A percentile compares a stretch with the other conserved stretches of the same genome.
Conservation (phyloP, 2,329 filamentous ascomycete species). For the Fusarium sp. region DNA sequence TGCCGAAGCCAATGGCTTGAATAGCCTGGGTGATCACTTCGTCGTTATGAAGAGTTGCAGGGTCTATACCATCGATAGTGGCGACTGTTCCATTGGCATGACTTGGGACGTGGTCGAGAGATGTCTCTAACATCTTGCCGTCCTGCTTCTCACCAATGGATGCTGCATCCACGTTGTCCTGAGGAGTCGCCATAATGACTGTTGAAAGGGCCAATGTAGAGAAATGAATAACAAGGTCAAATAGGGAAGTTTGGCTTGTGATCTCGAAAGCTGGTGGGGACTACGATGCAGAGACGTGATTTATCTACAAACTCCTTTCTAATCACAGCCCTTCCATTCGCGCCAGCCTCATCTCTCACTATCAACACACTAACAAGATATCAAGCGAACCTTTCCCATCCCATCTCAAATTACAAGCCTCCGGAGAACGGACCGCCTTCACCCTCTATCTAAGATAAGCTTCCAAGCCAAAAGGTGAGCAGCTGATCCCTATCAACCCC, state of each 20-base stretch:
- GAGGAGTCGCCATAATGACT: neutral
- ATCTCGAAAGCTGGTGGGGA: neutral
- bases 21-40: neutral
- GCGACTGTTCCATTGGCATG: neutral
- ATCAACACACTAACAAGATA: neutral
- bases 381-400: neutral
- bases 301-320: neutral
- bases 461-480: neutral
- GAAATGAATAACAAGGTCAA: neutral
- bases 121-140: neutral
- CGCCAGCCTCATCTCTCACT: neutral
- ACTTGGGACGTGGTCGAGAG: neutral
- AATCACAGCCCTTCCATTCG: neutral
- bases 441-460: neutral
- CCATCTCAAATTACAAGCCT: neutral
- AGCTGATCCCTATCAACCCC: neutral
- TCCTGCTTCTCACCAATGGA: neutral
- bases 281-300: neutral
- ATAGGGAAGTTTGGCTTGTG: rapidly evolving
- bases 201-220: neutral
- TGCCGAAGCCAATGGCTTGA: neutral
- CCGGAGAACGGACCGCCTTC: neutral
- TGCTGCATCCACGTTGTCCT: neutral
- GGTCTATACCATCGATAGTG: neutral
- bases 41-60: neutral